Evolutionary conservation across 1,284 basidiomycete genomes (phyloP).

Genomic region (Ganoderma leucocontextum): DNA sequence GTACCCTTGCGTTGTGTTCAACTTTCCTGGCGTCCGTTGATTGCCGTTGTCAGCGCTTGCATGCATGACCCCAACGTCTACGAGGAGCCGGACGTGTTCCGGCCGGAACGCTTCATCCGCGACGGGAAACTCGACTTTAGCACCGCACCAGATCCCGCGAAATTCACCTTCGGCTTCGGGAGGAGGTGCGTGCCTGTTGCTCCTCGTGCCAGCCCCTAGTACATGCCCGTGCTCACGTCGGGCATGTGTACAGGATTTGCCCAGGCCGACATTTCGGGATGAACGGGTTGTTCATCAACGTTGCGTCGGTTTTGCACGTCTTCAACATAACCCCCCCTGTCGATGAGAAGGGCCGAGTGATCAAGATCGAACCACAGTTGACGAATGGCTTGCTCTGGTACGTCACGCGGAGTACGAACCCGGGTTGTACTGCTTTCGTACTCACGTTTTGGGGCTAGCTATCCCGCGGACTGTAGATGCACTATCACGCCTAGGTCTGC

Average conservation of each 20-base stretch:
- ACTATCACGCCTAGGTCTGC: neutral
- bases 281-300: conserved; percentile 8
- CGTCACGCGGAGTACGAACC: neutral
- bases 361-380: neutral
- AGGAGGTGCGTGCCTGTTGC: neutral
- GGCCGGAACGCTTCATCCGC: conserved; percentile 29
- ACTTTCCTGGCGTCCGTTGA: neutral
- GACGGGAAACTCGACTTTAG: conserved; percentile 25
- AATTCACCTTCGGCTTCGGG: conserved; percentile 32
- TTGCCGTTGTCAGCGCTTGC: conserved; percentile 14
- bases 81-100: conserved; percentile 28
- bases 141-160: conserved; percentile 17
- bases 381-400: conserved; percentile 1
- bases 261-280: conserved; percentile 1
- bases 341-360: neutral
- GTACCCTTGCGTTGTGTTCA: neutral
- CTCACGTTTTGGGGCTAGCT: neutral
- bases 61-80: conserved; percentile 29
- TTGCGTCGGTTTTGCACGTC: neutral
- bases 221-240: too few relatives aligned
- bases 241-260: neutral
- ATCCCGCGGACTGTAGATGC: conserved; percentile 3
- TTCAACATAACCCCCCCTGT: conserved; percentile 3
- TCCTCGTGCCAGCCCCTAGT: too few relatives aligned
- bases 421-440: neutral